A percentile compares a stretch with the other conserved stretches of the same genome.
Conservation (phyloP, 257 asterid genomes). For the Solanum corneliomulleri region DNA sequence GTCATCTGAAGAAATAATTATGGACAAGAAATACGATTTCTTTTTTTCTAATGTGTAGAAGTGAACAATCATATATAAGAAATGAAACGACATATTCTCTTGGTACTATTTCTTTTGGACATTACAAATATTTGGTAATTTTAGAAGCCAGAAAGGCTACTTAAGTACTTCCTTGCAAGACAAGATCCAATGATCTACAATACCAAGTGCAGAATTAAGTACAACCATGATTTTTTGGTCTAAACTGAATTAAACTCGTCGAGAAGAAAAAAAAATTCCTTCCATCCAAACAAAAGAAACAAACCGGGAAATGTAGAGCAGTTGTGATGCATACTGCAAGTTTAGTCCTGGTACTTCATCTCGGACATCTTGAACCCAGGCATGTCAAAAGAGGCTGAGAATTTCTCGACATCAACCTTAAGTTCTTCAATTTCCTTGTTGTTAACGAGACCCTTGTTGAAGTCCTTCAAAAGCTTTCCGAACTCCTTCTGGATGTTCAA, state of each 20-base stretch:
- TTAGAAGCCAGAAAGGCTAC: background rate
- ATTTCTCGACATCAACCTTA: constrained; percentile 87
- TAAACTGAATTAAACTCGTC: background rate
- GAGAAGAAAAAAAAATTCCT: background rate
- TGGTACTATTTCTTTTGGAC: background rate
- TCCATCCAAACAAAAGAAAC: background rate
- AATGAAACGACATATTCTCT: background rate
- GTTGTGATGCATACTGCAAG: background rate
- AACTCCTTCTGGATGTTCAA: constrained; percentile 84
- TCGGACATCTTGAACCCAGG: constrained; percentile 92
- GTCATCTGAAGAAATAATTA: background rate
- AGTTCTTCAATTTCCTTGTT: constrained; percentile 86
- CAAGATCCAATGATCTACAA: background rate
- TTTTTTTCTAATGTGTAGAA: background rate
- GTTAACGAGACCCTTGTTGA: constrained; percentile 85
- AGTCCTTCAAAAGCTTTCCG: constrained; percentile 92
- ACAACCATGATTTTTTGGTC: background rate
- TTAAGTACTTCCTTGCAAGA: background rate
- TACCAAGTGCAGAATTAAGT: background rate
- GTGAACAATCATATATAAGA: background rate
- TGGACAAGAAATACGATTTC: background rate
- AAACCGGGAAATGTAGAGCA: background rate
- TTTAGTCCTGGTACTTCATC: constrained; percentile 83
- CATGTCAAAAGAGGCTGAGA: constrained; percentile 78
- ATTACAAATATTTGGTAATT: background rate